phyloP scores from a whole-genome alignment of 2,329 filamentous ascomycete species.

The Elsinoe australis region DNA sequence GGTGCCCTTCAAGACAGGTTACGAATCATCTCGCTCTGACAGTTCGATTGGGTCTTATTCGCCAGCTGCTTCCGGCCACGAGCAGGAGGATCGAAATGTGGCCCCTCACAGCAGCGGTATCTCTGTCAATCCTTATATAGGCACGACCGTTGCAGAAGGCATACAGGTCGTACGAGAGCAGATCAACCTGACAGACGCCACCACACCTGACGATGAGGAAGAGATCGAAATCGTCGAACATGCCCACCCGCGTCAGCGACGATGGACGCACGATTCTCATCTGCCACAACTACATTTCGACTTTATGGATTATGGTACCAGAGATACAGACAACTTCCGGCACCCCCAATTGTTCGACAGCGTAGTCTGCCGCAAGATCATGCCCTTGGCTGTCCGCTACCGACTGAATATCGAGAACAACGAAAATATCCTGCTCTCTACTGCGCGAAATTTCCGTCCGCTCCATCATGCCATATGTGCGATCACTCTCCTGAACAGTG shows the following conservation, averaged over 20 bases:
- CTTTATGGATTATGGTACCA: slow-evolving; percentile 15
- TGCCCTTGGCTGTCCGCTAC: slow-evolving; percentile 17
- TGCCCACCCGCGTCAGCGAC: neutral
- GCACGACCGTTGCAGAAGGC: too few relatives aligned
- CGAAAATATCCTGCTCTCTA: slow-evolving; percentile 16
- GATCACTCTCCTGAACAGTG: slow-evolving; percentile 35
- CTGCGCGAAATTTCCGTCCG: slow-evolving; percentile 14
- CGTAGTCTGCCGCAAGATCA: slow-evolving; percentile 17
- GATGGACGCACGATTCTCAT: neutral
- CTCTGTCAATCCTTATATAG: neutral
- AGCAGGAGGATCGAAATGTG: neutral
- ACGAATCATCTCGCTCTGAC: slow-evolving; percentile 2
- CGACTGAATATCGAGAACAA: slow-evolving; percentile 17
- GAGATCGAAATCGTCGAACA: too few relatives aligned
- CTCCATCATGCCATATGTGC: slow-evolving; percentile 52
- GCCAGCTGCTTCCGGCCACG: neutral
- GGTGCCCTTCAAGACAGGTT: neutral
- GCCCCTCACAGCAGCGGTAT: neutral
- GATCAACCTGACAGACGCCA: too few relatives aligned
- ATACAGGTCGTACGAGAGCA: too few relatives aligned
- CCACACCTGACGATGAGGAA: neutral
- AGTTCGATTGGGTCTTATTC: neutral
- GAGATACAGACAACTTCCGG: neutral
- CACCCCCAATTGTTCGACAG: slow-evolving; percentile 17
- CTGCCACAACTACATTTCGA: neutral